Percentiles rank a stretch among this genome's conserved stretches.
phyloP scores from a whole-genome alignment of 2,329 filamentous ascomycete genomes.

The Paraphoma sp. region DNA sequence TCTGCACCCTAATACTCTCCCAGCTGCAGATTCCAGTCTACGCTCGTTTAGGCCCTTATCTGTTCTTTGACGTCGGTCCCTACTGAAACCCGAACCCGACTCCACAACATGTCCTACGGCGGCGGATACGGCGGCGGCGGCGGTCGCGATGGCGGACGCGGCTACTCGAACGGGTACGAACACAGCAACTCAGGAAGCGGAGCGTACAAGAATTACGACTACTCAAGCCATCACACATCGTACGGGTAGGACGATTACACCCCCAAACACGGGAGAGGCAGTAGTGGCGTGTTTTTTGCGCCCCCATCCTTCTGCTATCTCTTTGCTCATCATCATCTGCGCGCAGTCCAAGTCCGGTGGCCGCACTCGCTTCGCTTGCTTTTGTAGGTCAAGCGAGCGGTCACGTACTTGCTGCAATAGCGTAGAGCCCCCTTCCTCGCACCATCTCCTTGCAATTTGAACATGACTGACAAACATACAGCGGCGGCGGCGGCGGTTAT shows the following conservation, averaged over 20 bases:
- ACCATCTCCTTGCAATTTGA: constrained; percentile 6
- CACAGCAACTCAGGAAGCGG: constrained; percentile 51
- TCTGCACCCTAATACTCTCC: constrained; percentile 20
- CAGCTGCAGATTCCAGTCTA: constrained; percentile 20
- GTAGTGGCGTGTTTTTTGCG: constrained; percentile 45
- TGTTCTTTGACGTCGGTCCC: constrained; percentile 38
- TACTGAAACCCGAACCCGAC: constrained; percentile 35
- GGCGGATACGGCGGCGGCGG: constrained; percentile 47
- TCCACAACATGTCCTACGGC: constrained; percentile 74
- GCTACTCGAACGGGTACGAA: constrained; percentile 63
- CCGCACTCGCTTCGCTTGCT: constrained; percentile 28
- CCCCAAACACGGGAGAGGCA: constrained; percentile 49
- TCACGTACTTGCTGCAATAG: constrained; percentile 35
- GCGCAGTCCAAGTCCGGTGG: constrained; percentile 36
- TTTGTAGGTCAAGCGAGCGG: constrained; percentile 26
- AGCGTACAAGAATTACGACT: constrained; percentile 55
- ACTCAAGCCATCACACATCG: constrained; percentile 53
- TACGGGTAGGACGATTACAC: constrained; percentile 51
- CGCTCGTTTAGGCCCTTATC: constrained; percentile 25
- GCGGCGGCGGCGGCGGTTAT: constrained; percentile 42
- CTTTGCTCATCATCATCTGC: constrained; percentile 36
- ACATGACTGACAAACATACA: constrained; percentile 35
- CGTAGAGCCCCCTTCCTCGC: constrained; percentile 37
- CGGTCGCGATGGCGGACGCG: constrained; percentile 54
- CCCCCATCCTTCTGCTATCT: constrained; percentile 37